These are phyloP conservation scores for Cochlearia excelsa DNA, from an alignment of 345 rosid genomes.

Conservation along the genomic window DNA sequence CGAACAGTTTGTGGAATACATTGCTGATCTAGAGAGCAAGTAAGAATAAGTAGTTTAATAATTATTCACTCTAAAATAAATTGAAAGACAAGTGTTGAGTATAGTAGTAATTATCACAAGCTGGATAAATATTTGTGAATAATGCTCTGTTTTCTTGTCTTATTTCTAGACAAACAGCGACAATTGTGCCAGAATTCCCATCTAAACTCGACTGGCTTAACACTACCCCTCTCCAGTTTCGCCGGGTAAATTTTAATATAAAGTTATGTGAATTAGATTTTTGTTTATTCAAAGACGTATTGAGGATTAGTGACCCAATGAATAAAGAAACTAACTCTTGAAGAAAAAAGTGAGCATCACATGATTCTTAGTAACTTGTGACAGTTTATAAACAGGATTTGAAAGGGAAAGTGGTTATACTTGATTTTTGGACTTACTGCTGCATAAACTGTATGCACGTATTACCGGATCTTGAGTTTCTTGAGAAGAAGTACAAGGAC, in stretches of 20 bases:
- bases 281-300: background rate
- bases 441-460: constrained; percentile 97
- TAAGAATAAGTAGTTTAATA: constrained; percentile 28
- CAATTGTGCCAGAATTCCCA: constrained; percentile 80
- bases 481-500: constrained; percentile 88
- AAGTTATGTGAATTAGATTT: constrained; percentile 1
- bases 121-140: background rate
- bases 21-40: constrained; percentile 77
- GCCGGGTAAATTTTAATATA: constrained; percentile 49
- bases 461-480: constrained; percentile 76
- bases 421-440: constrained; percentile 98
- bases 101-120: background rate
- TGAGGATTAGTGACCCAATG: background rate
- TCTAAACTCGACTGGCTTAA: constrained; percentile 88
- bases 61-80: background rate
- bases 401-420: constrained; percentile 86
- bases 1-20: constrained; percentile 67
- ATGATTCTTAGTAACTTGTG: constrained; percentile 14
- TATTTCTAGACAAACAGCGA: constrained; percentile 55
- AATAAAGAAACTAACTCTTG: background rate
- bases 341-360: constrained; percentile 2
- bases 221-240: constrained; percentile 79
- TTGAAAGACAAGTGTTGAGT: too few species aligned
- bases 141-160: constrained; percentile 11
- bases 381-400: constrained; percentile 55